Evolutionary conservation across 192 early-diverging fungal species (phyloP).

Genomic region (Mycoemilia scoparia): DNA sequence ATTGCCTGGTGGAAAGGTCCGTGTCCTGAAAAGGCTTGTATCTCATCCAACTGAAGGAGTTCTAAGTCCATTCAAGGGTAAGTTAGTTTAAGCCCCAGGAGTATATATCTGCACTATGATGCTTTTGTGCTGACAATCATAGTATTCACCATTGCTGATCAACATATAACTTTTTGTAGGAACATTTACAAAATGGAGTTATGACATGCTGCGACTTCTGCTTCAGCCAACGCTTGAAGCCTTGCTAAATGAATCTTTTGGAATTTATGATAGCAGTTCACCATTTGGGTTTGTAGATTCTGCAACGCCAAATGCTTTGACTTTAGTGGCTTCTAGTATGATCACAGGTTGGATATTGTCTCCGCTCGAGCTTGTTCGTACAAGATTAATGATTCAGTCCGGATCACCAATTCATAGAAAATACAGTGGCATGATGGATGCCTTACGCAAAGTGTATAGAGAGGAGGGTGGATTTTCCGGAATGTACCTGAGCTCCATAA

Average conservation of each 20-base stretch:
- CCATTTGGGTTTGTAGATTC: slow-evolving; percentile 42
- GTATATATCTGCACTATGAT: slow-evolving; percentile 51
- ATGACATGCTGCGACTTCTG: slow-evolving; percentile 49
- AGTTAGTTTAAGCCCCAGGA: slow-evolving; percentile 47
- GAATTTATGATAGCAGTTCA: slow-evolving; percentile 63
- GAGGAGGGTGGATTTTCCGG: slow-evolving; percentile 58
- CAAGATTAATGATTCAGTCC: slow-evolving; percentile 73
- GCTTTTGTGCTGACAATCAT: slow-evolving; percentile 41
- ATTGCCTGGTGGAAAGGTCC: slow-evolving; percentile 36
- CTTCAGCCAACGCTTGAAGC: slow-evolving; percentile 78
- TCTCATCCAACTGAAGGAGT: slow-evolving; percentile 47
- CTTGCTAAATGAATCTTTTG: slow-evolving; percentile 72
- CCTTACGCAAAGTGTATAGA: slow-evolving; percentile 47
- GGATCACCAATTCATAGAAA: slow-evolving; percentile 52
- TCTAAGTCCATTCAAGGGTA: slow-evolving; percentile 36
- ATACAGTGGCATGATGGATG: slow-evolving; percentile 67
- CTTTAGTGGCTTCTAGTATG: slow-evolving; percentile 52
- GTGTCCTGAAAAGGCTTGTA: slow-evolving; percentile 31
- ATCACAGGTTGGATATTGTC: slow-evolving; percentile 64
- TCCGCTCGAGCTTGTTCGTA: slow-evolving; percentile 79
- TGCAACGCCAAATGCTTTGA: slow-evolving; percentile 39
- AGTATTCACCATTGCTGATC: slow-evolving; percentile 1
- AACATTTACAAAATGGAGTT: slow-evolving; percentile 59
- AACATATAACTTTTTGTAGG: no score
- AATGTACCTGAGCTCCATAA: slow-evolving; percentile 47